Percentiles rank a stretch among this genome's conserved stretches.
Evolutionary conservation across 805 yeast genomes (phyloP).

Genomic region (Ogataea parapolymorpha): DNA sequence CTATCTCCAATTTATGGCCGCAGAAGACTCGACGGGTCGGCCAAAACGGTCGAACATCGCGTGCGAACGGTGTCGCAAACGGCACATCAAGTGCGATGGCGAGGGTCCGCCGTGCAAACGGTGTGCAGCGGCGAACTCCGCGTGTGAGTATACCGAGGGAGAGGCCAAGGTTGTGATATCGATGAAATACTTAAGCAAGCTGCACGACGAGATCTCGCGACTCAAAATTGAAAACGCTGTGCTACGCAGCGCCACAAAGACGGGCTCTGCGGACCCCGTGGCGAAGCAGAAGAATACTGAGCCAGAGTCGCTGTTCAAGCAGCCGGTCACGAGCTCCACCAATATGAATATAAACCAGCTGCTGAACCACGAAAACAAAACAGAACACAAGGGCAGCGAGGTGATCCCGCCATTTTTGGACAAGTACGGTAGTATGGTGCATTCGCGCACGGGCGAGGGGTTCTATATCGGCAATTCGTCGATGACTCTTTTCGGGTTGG

Average conservation of each 20-base stretch:
- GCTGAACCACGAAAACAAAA: constrained; percentile 2
- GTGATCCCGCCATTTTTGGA: constrained; percentile 70
- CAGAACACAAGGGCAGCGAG: constrained; percentile 34
- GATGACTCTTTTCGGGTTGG: constrained; percentile 77
- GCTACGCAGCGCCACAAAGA: constrained; percentile 43
- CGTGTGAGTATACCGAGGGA: constrained; percentile 70
- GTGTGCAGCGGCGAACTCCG: constrained; percentile 51
- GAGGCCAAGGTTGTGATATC: constrained; percentile 72
- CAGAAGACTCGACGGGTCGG: constrained; percentile 1
- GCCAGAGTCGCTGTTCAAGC: not conserved
- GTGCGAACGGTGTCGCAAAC: constrained; percentile 64
- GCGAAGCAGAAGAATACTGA: not conserved
- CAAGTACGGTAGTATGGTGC: constrained; percentile 66
- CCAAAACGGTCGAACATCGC: constrained; percentile 28
- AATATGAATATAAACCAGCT: constrained; percentile 4
- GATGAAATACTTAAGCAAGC: constrained; percentile 60
- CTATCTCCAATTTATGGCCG: not conserved
- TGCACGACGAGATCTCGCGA: constrained; percentile 65
- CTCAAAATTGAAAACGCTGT: constrained; percentile 64
- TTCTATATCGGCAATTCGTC: constrained; percentile 79
- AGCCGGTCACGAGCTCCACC: not conserved
- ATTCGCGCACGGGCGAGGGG: constrained; percentile 71
- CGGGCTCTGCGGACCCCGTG: not conserved
- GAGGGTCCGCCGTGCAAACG: constrained; percentile 64
- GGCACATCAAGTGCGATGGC: constrained; percentile 77